phyloP scores from a whole-genome alignment of 2,329 filamentous ascomycete genomes.

The Cladosporium colombiae region DNA sequence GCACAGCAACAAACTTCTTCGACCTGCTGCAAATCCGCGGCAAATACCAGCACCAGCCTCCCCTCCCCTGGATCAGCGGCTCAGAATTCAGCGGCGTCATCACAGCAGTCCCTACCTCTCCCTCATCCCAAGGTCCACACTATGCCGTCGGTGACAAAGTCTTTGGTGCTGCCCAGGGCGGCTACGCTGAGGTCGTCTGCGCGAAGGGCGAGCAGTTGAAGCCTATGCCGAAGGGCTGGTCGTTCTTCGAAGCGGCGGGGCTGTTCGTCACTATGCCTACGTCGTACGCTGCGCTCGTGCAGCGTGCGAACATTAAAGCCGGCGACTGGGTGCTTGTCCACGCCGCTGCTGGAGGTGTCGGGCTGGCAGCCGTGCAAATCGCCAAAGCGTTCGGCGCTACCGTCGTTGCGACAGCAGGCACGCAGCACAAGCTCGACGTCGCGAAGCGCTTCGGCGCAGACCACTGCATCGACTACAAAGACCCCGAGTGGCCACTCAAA shows the following conservation, averaged over 20 bases:
- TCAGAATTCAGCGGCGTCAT: slow-evolving; percentile 84
- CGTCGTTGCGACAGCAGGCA: slow-evolving; percentile 90
- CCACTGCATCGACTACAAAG: slow-evolving; percentile 74
- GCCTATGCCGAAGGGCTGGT: slow-evolving; percentile 78
- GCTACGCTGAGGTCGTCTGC: slow-evolving; percentile 75
- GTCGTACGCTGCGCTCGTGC: slow-evolving; percentile 79
- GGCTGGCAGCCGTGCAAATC: slow-evolving; percentile 87
- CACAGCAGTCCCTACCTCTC: slow-evolving; percentile 60
- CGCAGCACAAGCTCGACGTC: slow-evolving; percentile 74
- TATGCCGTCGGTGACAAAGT: slow-evolving; percentile 80
- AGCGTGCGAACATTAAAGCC: slow-evolving; percentile 70
- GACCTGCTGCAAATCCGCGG: slow-evolving; percentile 93
- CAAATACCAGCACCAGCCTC: slow-evolving; percentile 91
- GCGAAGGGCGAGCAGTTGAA: slow-evolving; percentile 67
- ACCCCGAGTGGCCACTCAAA: slow-evolving; percentile 61
- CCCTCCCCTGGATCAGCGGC: slow-evolving; percentile 84
- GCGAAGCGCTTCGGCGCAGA: slow-evolving; percentile 83
- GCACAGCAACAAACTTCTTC: slow-evolving; percentile 93
- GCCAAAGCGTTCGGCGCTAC: slow-evolving; percentile 89
- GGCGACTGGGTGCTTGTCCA: slow-evolving; percentile 90
- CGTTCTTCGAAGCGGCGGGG: slow-evolving; percentile 79
- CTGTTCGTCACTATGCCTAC: slow-evolving; percentile 92
- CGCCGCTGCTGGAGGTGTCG: slow-evolving; percentile 88
- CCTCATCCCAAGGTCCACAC: slow-evolving; percentile 45
- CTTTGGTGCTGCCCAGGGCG: slow-evolving; percentile 84